phyloP scores from a whole-genome alignment of 257 asterid genomes.

The Rhazya stricta region DNA sequence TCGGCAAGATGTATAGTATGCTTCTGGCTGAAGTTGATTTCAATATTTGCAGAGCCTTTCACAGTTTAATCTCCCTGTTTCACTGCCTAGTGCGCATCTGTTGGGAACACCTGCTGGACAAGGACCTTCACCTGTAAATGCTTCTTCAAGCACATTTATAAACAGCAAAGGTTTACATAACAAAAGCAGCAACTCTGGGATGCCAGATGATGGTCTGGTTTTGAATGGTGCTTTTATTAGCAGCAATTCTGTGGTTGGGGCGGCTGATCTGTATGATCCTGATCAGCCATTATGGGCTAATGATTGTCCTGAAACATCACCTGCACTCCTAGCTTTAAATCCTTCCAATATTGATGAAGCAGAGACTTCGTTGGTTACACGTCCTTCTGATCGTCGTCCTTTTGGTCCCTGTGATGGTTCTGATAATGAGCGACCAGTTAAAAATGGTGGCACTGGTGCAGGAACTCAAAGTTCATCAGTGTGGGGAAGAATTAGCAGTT shows the following conservation, averaged over 20 bases:
- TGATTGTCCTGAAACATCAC: slow-evolving; percentile 59
- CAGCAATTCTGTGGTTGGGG: slow-evolving; percentile 50
- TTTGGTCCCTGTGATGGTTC: slow-evolving; percentile 45
- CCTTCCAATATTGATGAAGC: slow-evolving; percentile 47
- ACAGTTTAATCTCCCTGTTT: slow-evolving; percentile 40
- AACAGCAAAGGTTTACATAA: slow-evolving; percentile 45
- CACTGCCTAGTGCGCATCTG: slow-evolving; percentile 33
- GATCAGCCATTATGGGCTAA: slow-evolving; percentile 93
- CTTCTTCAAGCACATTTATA: slow-evolving; percentile 39
- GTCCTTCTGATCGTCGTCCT: slow-evolving; percentile 35
- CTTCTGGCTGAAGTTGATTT: not conserved
- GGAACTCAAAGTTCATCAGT: slow-evolving; percentile 63
- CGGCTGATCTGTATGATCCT: slow-evolving; percentile 88
- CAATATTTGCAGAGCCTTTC: slow-evolving; percentile 39
- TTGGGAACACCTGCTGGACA: slow-evolving; percentile 34
- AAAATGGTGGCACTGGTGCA: slow-evolving; percentile 35
- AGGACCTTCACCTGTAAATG: slow-evolving; percentile 43
- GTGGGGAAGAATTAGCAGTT: slow-evolving; percentile 65
- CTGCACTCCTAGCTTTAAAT: slow-evolving; percentile 44
- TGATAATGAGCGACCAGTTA: slow-evolving; percentile 34
- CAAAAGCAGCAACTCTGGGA: slow-evolving; percentile 48
- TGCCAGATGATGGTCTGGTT: slow-evolving; percentile 48
- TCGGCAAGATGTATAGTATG: not conserved
- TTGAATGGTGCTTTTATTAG: slow-evolving; percentile 45
- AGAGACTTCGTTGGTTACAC: slow-evolving; percentile 38